phyloP scores from a whole-genome alignment of 345 rosid species.

The Punica granatum region DNA sequence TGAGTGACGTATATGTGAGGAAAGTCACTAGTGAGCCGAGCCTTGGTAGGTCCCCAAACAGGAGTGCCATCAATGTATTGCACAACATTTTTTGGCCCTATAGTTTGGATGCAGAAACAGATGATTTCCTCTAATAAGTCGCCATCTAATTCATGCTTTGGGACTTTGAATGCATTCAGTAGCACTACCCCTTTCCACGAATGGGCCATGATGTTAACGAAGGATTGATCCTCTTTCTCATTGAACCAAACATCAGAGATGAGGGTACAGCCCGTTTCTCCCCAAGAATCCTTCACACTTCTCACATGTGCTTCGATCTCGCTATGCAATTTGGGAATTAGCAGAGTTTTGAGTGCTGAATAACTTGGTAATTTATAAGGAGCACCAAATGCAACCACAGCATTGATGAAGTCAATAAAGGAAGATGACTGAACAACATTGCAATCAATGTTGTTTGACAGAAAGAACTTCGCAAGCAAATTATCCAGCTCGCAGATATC shows the following conservation, averaged over 20 bases:
- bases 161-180: background rate
- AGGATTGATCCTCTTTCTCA: background rate
- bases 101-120: background rate
- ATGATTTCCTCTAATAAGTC: background rate
- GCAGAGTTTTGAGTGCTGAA: background rate
- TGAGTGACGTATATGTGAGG: background rate
- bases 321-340: background rate
- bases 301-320: background rate
- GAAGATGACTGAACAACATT: no score
- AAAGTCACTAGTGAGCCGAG: background rate
- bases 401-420: no score
- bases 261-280: background rate
- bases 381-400: no score
- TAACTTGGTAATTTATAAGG: background rate
- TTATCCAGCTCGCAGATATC: no score
- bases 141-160: background rate
- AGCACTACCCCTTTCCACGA: background rate
- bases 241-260: background rate
- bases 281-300: slow-evolving; percentile 6
- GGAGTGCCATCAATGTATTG: background rate
- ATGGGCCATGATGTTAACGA: background rate
- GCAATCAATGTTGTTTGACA: no score
- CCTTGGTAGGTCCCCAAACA: background rate
- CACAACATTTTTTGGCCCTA: background rate
- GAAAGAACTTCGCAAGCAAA: no score